These are phyloP conservation scores for Gynandropsis gynandra DNA, from an alignment of 345 rosid species.

Conservation along the genomic window DNA sequence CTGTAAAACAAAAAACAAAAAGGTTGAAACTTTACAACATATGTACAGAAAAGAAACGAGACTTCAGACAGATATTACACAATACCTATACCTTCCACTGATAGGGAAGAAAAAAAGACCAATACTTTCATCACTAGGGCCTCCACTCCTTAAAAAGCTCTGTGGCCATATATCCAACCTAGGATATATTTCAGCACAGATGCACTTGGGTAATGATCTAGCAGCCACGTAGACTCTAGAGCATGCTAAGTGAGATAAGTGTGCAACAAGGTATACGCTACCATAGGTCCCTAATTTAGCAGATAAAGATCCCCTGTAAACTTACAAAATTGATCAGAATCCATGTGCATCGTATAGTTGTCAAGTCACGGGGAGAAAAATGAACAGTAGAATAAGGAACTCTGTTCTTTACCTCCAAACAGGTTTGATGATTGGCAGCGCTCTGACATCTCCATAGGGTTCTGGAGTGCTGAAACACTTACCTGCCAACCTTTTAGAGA, in stretches of 20 bases:
- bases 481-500: background rate
- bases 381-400: background rate
- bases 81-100: slow-evolving; percentile 30
- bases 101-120: slow-evolving; percentile 65
- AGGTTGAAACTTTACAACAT: slow-evolving; percentile 5
- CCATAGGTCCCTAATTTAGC: slow-evolving; percentile 15
- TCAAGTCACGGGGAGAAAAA: background rate
- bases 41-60: background rate
- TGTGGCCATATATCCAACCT: slow-evolving; percentile 53
- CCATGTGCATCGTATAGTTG: slow-evolving; percentile 1
- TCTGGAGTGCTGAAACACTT: slow-evolving; percentile 14
- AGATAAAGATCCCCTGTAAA: slow-evolving; percentile 47
- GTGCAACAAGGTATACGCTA: slow-evolving; percentile 37
- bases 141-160: slow-evolving; percentile 32
- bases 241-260: slow-evolving; percentile 60
- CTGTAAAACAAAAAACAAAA: slow-evolving; percentile 27
- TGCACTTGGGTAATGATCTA: slow-evolving; percentile 31
- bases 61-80: slow-evolving; percentile 5
- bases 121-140: slow-evolving; percentile 43
- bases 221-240: slow-evolving; percentile 39
- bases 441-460: slow-evolving; percentile 21
- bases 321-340: slow-evolving; percentile 11
- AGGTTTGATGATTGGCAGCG: slow-evolving; percentile 45
- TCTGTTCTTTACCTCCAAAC: slow-evolving; percentile 50
- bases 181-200: slow-evolving; percentile 45